Conservation (phyloP, 2,329 filamentous ascomycete genomes). For the Xylogone sp. region DNA sequence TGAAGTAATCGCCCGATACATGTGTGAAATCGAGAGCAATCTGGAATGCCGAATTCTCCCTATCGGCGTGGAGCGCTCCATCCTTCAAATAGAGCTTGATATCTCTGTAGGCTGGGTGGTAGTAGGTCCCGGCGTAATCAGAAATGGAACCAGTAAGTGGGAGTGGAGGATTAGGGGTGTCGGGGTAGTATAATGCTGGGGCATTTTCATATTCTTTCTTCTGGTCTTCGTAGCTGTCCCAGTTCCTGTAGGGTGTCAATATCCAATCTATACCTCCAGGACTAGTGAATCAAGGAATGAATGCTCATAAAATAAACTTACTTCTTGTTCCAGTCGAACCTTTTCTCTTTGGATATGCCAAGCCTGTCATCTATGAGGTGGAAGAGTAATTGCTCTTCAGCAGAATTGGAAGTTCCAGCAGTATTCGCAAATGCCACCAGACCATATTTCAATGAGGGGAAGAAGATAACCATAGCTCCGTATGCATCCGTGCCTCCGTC, state of each 20-base stretch:
- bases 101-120: slow-evolving; percentile 37
- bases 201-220: slow-evolving; percentile 26
- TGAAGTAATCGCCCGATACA: slow-evolving; percentile 24
- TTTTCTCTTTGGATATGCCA: slow-evolving; percentile 27
- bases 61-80: slow-evolving; percentile 2
- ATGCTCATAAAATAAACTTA: slow-evolving; percentile 17
- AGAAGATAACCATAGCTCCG: slow-evolving; percentile 38
- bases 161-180: slow-evolving; percentile 30
- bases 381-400: slow-evolving; percentile 31
- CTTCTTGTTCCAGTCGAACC: slow-evolving; percentile 33
- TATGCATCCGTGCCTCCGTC: slow-evolving; percentile 41
- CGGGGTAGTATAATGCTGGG: slow-evolving; percentile 33
- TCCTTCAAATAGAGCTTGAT: slow-evolving; percentile 15
- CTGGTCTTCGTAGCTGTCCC: slow-evolving; percentile 14
- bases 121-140: slow-evolving; percentile 39
- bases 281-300: too few species aligned
- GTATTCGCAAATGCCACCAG: slow-evolving; percentile 43
- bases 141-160: slow-evolving; percentile 32
- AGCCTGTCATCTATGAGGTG: slow-evolving; percentile 38
- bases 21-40: slow-evolving; percentile 18
- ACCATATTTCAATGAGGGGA: slow-evolving; percentile 40
- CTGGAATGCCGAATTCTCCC: slow-evolving; percentile 7
- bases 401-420: slow-evolving; percentile 33
- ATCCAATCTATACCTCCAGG: too few species aligned
- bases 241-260: slow-evolving; percentile 2